These are phyloP conservation scores for Didymella segeticola DNA, from an alignment of 2,329 filamentous ascomycete genomes.

Conservation along the genomic window DNA sequence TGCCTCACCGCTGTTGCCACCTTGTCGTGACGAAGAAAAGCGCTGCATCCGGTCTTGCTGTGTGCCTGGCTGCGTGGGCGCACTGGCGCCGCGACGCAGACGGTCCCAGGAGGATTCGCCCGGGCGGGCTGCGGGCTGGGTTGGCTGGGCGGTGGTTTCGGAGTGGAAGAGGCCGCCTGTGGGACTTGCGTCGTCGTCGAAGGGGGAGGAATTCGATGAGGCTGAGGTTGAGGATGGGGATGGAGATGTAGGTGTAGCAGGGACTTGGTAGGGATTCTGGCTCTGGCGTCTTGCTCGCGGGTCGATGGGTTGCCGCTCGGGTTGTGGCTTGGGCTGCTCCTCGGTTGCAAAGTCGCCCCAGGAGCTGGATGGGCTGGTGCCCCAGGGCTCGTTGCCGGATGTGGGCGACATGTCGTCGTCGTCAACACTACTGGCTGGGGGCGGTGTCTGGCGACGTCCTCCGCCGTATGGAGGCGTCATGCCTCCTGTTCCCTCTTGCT, in stretches of 20 bases:
- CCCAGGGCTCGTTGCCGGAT: slow-evolving; percentile 47
- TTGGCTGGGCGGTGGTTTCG: slow-evolving; percentile 27
- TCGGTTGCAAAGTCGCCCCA: slow-evolving; percentile 26
- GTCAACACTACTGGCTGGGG: slow-evolving; percentile 17
- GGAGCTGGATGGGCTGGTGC: slow-evolving; percentile 12
- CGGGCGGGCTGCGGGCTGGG: slow-evolving; percentile 22
- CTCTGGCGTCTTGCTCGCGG: slow-evolving; percentile 14
- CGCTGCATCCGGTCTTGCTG: slow-evolving; percentile 21
- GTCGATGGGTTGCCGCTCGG: slow-evolving; percentile 17
- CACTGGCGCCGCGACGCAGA: slow-evolving; percentile 45
- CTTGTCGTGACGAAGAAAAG: slow-evolving; percentile 26
- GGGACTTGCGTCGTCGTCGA: slow-evolving; percentile 46
- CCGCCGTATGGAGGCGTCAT: slow-evolving; percentile 49
- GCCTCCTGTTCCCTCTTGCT: slow-evolving; percentile 30
- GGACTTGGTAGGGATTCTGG: too few relatives aligned
- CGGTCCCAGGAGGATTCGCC: slow-evolving; percentile 55
- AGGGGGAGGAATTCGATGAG: slow-evolving; percentile 20
- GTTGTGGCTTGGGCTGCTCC: neutral
- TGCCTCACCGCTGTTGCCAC: slow-evolving; percentile 31
- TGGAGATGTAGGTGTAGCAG: too few relatives aligned
- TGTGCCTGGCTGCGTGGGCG: slow-evolving; percentile 20
- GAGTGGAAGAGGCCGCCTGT: slow-evolving; percentile 47
- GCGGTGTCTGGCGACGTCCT: slow-evolving; percentile 14
- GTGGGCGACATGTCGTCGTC: slow-evolving; percentile 56
- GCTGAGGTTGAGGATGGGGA: neutral